Evolutionary conservation across 2,329 filamentous ascomycete genomes (phyloP).

Genomic region (Paraphaeosphaeria minitans): DNA sequence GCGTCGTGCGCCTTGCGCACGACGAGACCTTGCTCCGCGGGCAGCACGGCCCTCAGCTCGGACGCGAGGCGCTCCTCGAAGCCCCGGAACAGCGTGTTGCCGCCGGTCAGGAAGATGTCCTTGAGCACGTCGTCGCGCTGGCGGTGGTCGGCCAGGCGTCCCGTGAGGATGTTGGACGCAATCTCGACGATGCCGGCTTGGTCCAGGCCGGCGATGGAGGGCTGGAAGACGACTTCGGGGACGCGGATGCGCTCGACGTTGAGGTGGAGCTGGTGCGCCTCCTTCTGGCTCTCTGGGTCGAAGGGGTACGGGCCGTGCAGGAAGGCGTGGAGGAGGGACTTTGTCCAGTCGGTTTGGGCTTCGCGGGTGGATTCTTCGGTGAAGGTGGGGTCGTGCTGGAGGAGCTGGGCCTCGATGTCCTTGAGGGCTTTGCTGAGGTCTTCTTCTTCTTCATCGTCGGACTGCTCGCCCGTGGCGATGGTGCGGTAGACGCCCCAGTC

Average conservation of each 20-base stretch:
- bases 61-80: slow-evolving; percentile 81
- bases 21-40: slow-evolving; percentile 66
- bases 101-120: slow-evolving; percentile 94
- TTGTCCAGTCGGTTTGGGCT: slow-evolving; percentile 94
- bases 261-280: slow-evolving; percentile 88
- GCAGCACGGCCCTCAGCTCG: slow-evolving; percentile 71
- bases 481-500: slow-evolving; percentile 98
- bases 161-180: slow-evolving; percentile 83
- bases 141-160: slow-evolving; percentile 67
- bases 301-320: slow-evolving; percentile 85
- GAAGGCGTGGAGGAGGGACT: slow-evolving; percentile 88
- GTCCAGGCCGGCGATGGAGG: slow-evolving; percentile 87
- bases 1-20: slow-evolving; percentile 78
- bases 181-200: slow-evolving; percentile 95
- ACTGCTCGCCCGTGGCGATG: slow-evolving; percentile 79
- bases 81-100: slow-evolving; percentile 81
- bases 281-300: slow-evolving; percentile 75
- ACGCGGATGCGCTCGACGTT: slow-evolving; percentile 96
- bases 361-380: slow-evolving; percentile 91
- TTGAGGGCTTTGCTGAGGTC: slow-evolving; percentile 78
- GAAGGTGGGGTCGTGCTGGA: slow-evolving; percentile 85
- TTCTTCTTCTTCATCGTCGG: slow-evolving; percentile 91
- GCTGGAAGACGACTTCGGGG: slow-evolving; percentile 91
- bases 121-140: slow-evolving; percentile 73
- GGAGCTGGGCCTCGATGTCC: slow-evolving; percentile 79